These are phyloP conservation scores for Saccharomycopsis fibuligera DNA, from an alignment of 805 yeast genomes.

Conservation along the genomic window DNA sequence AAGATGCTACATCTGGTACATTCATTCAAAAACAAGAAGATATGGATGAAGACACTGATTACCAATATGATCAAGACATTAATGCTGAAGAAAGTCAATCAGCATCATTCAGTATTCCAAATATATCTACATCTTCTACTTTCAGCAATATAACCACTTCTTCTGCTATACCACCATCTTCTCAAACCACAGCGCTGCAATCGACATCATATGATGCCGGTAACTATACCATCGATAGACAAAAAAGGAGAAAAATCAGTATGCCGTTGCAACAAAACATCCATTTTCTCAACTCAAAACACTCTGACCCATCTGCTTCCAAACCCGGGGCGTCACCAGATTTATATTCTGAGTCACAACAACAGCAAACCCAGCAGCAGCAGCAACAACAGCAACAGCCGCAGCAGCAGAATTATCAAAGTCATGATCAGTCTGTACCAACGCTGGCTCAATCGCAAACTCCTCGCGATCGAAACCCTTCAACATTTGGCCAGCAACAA, in stretches of 20 bases:
- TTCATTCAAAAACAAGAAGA: neutral
- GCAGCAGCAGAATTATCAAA: no score
- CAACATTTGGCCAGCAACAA: no score
- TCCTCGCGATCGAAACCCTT: no score
- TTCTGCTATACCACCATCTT: neutral
- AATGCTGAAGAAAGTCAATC: neutral
- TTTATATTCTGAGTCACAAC: neutral
- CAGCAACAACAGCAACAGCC: no score
- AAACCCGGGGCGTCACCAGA: neutral
- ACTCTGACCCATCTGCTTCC: neutral
- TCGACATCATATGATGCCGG: neutral
- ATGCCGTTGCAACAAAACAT: neutral
- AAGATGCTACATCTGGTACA: neutral
- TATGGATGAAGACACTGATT: neutral
- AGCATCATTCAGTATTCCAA: neutral
- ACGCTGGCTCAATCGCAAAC: neutral
- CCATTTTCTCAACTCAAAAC: neutral
- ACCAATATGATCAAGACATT: neutral
- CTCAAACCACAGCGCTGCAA: no score
- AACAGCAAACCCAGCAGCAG: neutral
- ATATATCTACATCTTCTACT: neutral
- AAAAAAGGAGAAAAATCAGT: slow-evolving; percentile 5
- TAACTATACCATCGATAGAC: neutral
- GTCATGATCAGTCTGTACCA: no score
- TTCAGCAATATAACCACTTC: neutral